Evolutionary conservation across 805 yeast species (phyloP), one percentile per base, ranked within the genome.

Genomic region (Jamesozyma lodderae): DNA sequence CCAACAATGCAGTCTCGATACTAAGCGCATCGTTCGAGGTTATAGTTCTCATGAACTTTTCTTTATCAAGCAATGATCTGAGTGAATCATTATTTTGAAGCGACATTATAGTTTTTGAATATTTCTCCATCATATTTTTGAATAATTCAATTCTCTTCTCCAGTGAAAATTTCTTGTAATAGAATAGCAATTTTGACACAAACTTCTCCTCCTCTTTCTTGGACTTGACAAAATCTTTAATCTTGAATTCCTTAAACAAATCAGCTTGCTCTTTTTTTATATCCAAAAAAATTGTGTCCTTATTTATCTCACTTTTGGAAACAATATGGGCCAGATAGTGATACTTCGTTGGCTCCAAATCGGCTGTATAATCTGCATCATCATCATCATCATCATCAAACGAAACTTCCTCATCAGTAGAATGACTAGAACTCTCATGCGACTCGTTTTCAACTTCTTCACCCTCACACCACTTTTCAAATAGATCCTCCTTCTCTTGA

Each of bases 381-480:
- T 35, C 35, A 6, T 36, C 33, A 7, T 28, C 21, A 1, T 34
- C 37, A 7, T 35, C 26, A 1, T 18, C n/a, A 25, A 23, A 41
- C n/a, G 51, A 55, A 17, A 53, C 50, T 9, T 51, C 45, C 33
- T 46, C 23, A 44, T 49, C 36, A 34, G 39, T 36, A 20, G 24
- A 27, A 9, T 35, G 34, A 8, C 2, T 3, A 11, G 9, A 10
- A 16, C 13, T 19, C 8, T 16, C 19, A 6, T 28, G 7, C 6
- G 6, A 10, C 6, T 6, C 17, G 11, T 26, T 10, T 16, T 35
- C 33, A 5, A 3, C 16, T 6, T 7, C 18, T 15, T 28, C 23
- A 8, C 23, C 33, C 5, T 26, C 38, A 40, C 67, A 53, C 81
- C 82, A 76, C 20, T 57, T 49, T 31, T 70, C 69, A 48, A 69